Conservation (phyloP, 1,139 yeast genomes). For the Blastobotrys serpentis region DNA sequence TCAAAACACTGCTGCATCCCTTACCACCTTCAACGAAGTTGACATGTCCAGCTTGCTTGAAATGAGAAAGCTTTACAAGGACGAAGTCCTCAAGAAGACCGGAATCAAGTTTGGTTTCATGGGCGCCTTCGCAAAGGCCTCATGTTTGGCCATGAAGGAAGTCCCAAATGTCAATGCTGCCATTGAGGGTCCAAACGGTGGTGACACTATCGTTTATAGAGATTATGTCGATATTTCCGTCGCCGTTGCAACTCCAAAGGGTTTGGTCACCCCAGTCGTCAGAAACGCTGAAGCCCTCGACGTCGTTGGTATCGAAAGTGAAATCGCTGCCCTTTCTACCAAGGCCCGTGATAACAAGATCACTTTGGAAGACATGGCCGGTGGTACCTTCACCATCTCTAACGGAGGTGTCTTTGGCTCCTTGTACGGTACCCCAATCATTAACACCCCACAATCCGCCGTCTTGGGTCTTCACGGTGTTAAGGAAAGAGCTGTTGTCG, state of each 20-base stretch:
- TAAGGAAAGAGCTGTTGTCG: constrained; percentile 96
- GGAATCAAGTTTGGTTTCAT: constrained; percentile 97
- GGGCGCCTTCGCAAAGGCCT: constrained; percentile 98
- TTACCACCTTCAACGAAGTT: constrained; percentile 96
- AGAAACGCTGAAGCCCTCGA: constrained; percentile 95
- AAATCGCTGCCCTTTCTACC: constrained; percentile 74
- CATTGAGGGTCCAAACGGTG: constrained; percentile 68
- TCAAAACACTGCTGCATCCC: constrained; percentile 97
- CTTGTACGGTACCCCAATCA: constrained; percentile 96
- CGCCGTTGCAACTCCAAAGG: constrained; percentile 99
- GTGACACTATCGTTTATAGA: constrained; percentile 91
- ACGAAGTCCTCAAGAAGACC: constrained; percentile 89
- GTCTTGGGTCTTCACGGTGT: constrained; percentile 97
- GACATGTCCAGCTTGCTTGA: constrained; percentile 93
- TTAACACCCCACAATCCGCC: constrained; percentile 97
- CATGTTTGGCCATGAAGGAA: constrained; percentile 89
- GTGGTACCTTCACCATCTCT: constrained; percentile 98
- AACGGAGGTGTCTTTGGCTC: constrained; percentile 99
- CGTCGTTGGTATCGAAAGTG: constrained; percentile 86
- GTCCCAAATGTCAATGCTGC: constrained; percentile 95
- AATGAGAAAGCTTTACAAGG: constrained; percentile 95
- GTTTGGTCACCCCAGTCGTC: constrained; percentile 95
- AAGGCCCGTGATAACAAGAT: constrained; percentile 98
- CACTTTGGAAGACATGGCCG: constrained; percentile 97
- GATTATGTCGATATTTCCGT: constrained; percentile 94